Percentiles rank a stretch among this genome's conserved stretches.
Evolutionary conservation across 768 basidiomycete genomes (phyloP).

Genomic region (Hygrocybe coccinea): DNA sequence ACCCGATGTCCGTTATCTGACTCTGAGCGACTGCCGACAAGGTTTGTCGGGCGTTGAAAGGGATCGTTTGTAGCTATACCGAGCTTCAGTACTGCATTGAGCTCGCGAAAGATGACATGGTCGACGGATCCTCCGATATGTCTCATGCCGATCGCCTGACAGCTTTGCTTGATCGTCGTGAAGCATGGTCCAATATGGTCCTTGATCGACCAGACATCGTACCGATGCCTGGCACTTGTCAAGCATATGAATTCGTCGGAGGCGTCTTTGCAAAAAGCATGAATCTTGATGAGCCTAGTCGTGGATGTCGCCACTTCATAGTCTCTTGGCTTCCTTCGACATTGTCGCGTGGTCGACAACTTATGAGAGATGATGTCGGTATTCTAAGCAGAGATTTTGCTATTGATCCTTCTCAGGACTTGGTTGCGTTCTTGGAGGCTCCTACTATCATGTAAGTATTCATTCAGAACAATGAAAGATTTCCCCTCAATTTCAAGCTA

Average conservation of each 20-base stretch:
- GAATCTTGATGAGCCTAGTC: neutral
- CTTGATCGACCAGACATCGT: conserved; percentile 14
- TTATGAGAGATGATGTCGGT: conserved; percentile 19
- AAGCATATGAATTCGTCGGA: conserved; percentile 57
- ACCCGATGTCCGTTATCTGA: no score
- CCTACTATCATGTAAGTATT: conserved; percentile 6
- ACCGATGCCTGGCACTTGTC: conserved; percentile 18
- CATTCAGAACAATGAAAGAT: neutral
- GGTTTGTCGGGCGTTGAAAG: conserved; percentile 29
- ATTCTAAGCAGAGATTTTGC: conserved; percentile 51
- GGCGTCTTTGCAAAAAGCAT: conserved; percentile 50
- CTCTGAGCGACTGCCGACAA: conserved; percentile 17
- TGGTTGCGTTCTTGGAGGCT: conserved; percentile 42
- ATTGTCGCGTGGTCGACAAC: conserved; percentile 2
- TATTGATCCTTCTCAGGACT: conserved; percentile 61
- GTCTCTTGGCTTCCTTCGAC: conserved; percentile 24
- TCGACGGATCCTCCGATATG: conserved; percentile 12
- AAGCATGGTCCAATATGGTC: conserved; percentile 22
- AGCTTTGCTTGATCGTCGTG: conserved; percentile 16
- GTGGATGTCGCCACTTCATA: conserved; percentile 16
- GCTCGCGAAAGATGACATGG: conserved; percentile 36
- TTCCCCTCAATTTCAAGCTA: neutral
- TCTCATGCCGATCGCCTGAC: conserved; percentile 19
- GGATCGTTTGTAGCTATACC: conserved; percentile 16
- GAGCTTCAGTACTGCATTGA: conserved; percentile 38